These are phyloP conservation scores for Podospora appendiculata DNA, from an alignment of 495 filamentous ascomycete genomes.

Conservation along the genomic window DNA sequence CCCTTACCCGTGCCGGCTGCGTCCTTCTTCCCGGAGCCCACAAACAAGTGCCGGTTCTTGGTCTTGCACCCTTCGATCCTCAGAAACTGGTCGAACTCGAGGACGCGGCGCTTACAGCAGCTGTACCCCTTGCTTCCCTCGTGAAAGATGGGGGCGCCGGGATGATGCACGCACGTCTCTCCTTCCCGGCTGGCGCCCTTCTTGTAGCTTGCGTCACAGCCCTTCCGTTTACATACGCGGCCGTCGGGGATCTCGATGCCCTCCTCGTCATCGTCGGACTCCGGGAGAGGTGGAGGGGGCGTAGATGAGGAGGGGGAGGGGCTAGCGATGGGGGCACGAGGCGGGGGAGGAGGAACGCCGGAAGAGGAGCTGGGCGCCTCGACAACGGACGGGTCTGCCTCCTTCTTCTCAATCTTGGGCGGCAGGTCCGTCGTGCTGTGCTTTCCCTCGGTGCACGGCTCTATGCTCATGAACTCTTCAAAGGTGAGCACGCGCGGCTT, in stretches of 20 bases:
- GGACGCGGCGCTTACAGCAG: slow-evolving; percentile 89
- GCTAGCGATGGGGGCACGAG: slow-evolving; percentile 41
- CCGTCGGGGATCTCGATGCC: slow-evolving; percentile 60
- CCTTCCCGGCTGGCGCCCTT: slow-evolving; percentile 51
- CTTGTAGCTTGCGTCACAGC: slow-evolving; percentile 59
- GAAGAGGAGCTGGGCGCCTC: slow-evolving; percentile 22
- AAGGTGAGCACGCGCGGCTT: slow-evolving; percentile 97
- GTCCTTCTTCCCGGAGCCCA: slow-evolving; percentile 68
- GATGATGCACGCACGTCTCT: slow-evolving; percentile 81
- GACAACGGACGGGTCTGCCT: slow-evolving; percentile 25
- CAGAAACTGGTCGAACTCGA: slow-evolving; percentile 98
- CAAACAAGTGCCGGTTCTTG: slow-evolving; percentile 74
- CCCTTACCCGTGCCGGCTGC: slow-evolving; percentile 28
- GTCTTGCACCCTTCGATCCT: slow-evolving; percentile 85
- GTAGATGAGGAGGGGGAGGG: slow-evolving; percentile 49
- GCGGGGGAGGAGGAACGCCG: slow-evolving; percentile 36
- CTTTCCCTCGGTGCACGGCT: slow-evolving; percentile 88
- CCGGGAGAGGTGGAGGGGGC: slow-evolving; percentile 58
- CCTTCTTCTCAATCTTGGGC: slow-evolving; percentile 47
- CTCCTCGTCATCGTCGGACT: slow-evolving; percentile 84
- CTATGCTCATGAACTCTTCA: slow-evolving; percentile 93
- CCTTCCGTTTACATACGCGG: slow-evolving; percentile 67
- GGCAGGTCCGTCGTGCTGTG: slow-evolving; percentile 77
- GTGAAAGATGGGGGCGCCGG: slow-evolving; percentile 84
- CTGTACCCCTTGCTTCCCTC: slow-evolving; percentile 96